These are phyloP conservation scores for Yamadazyma membranifaciens DNA, from an alignment of 1,139 yeast genomes.

Conservation along the genomic window DNA sequence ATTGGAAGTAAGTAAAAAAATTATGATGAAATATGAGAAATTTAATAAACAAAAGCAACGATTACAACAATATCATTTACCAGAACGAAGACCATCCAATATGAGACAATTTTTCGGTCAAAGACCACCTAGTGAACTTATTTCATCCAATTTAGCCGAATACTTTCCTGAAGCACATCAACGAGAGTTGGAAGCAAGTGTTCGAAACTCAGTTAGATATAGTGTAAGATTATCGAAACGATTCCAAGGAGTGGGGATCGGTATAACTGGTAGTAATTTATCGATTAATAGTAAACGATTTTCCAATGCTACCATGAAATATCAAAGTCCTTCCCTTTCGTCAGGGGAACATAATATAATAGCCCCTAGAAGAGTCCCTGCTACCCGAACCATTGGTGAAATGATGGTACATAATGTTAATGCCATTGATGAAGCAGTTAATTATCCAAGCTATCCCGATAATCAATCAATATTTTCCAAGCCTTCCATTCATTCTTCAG, in stretches of 20 bases:
- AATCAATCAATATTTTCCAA: slow-evolving; percentile 22
- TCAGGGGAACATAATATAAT: slow-evolving; percentile 18
- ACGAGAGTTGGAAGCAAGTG: slow-evolving; percentile 71
- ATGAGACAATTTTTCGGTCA: slow-evolving; percentile 73
- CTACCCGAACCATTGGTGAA: slow-evolving; percentile 61
- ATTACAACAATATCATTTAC: slow-evolving; percentile 25
- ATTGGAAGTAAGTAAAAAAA: slow-evolving; percentile 57
- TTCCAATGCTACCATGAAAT: slow-evolving; percentile 22
- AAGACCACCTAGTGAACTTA: slow-evolving; percentile 90
- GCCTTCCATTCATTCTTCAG: slow-evolving; percentile 21
- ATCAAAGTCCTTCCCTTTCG: slow-evolving; percentile 20
- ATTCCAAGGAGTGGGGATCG: slow-evolving; percentile 21
- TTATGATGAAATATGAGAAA: slow-evolving; percentile 36
- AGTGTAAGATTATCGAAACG: slow-evolving; percentile 59
- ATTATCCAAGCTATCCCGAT: slow-evolving; percentile 18
- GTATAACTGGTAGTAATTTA: slow-evolving; percentile 20
- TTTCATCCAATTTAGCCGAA: slow-evolving; percentile 84
- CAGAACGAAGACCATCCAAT: slow-evolving; percentile 23
- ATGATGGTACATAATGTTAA: slow-evolving; percentile 57
- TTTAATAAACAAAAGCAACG: slow-evolving; percentile 18
- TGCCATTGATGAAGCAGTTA: slow-evolving; percentile 59
- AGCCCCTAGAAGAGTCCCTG: slow-evolving; percentile 17
- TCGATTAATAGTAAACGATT: slow-evolving; percentile 17
- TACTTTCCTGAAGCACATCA: slow-evolving; percentile 87
- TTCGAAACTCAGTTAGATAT: slow-evolving; percentile 78